Evolutionary conservation across 495 filamentous ascomycete species (phyloP), one percentile per base, ranked within the genome.

Genomic region (Xylaria castorea): DNA sequence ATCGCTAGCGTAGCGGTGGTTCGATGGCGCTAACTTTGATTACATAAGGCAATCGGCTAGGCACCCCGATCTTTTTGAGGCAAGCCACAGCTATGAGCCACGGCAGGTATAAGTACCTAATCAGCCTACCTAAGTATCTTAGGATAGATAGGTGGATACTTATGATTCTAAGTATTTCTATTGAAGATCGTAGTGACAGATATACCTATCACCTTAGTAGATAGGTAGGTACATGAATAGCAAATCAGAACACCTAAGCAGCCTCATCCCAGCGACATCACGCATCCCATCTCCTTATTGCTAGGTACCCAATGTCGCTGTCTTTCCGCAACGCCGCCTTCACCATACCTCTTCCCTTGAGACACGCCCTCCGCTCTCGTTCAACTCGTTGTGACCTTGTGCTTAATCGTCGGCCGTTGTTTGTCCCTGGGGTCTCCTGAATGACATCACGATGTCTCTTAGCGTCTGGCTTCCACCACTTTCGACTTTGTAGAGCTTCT

Each of bases 401-500:
- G 9, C 27, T 51, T n/a, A 51, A 25, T 20, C 34, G 32, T 40
- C 32, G 0, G 25, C 12, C 8, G 32, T 22, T 61, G 58, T 38
- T 34, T n/a, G 12, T 34, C 14, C n/a, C n/a, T 66, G 63, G 11
- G 22, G 40, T 34, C 44, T 27, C 12, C 63, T 6, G 20, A 81
- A 74, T 73, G 80, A 82, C 42, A 82, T 73, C n/a, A 84, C 61
- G 5, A 82, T 78, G 20, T 85, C 80, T 66, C 80, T 81, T 38
- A 85, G 66, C 18, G 73, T 81, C 64, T 73, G 79, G 40, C 72
- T 73, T 64, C 68, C 67, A 66, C 68, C 67, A 66, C 79, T 72
- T 68, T 78, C 76, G 61, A 76, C 76, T 48, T 86, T 84, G 69
- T 88, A 88, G 7, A 88, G 71, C 2, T 85, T 85, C 72, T 88